Base-by-base conservation (phyloP, 495 filamentous ascomycete species). In the Penicillium argentinense region DNA sequence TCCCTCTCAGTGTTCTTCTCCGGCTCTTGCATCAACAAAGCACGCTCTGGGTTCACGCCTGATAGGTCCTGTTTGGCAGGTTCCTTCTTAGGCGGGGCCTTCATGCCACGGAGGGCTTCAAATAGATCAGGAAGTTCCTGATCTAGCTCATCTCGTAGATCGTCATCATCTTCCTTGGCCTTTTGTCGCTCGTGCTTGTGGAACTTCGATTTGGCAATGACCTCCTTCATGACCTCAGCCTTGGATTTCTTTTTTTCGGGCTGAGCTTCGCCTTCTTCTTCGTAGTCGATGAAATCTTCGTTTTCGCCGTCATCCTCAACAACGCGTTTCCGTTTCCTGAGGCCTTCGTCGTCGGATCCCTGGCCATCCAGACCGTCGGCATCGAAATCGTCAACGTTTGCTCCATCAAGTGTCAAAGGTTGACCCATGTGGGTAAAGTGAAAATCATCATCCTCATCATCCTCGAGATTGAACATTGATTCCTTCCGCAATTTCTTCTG, bases 151-250 rank as follows among this genome's bases (percentile, higher is more conserved):
- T 91, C 87, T 47, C 88, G 77, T n/a, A 96, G 70, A 56, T 95
- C 91, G 19, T 91, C 90, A 57, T 98, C 91, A 34, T 96, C 90
- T 48, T 97, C 93, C 64, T 97, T 98, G 6, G 80, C 79, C 43
- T 88, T 82, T 69, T 97, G 95, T 16, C 93, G 84, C 68, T 97
- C 90, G 47, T 88, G 86, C 69, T 95, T 97, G 74, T 96, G 76
- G 21, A 88, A 77, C 63, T 97, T 99, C 2, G 95, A 97, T 68
- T 97, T 99, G 27, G 91, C 87, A 49, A 97, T 97, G 48, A 97
- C 82, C 66, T 98, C 95, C 55, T 92, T 86, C 86, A 97, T 96
- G 24, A 97, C 88, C 61, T 99, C 93, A 36, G 89, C 81, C 64
- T 92, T 97, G 14, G 83, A 87, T 70, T 96, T 99, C 61, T 96